Evolutionary conservation across 208 protist genomes (phyloP).

Genomic region (Balamuthia mandrillaris): DNA sequence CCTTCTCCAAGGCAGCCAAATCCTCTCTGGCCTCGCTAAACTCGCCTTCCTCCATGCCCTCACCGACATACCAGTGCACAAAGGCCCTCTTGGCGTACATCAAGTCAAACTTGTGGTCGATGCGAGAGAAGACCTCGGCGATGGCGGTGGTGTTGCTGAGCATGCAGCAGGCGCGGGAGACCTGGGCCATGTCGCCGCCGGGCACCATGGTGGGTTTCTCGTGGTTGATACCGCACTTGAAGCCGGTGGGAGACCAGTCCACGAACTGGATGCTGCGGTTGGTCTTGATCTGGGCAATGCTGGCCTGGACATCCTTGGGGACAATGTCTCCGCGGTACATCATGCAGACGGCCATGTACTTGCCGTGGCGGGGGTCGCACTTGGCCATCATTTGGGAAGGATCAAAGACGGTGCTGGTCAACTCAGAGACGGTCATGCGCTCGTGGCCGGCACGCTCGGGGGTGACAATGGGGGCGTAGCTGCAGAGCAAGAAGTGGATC

Average conservation of each 20-base stretch:
- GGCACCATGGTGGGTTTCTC: conserved; percentile 89
- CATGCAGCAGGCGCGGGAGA: conserved; percentile 91
- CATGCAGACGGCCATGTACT: conserved; percentile 95
- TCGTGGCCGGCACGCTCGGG: conserved; percentile 86
- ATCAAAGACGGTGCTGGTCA: conserved; percentile 91
- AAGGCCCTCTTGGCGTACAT: conserved; percentile 94
- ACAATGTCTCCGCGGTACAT: conserved; percentile 96
- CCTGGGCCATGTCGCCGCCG: conserved; percentile 88
- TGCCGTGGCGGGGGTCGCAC: conserved; percentile 88
- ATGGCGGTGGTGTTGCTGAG: conserved; percentile 90
- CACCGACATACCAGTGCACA: conserved; percentile 94
- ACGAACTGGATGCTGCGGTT: conserved; percentile 90
- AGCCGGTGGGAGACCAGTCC: conserved; percentile 93
- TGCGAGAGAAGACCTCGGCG: conserved; percentile 86
- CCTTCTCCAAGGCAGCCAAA: conserved; percentile 92
- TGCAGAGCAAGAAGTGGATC: conserved; percentile 92
- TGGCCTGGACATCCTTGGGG: conserved; percentile 92
- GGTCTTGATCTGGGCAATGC: conserved; percentile 89
- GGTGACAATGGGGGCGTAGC: conserved; percentile 88
- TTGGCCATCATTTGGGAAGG: conserved; percentile 89
- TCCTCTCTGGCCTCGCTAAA: conserved; percentile 93
- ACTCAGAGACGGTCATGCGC: conserved; percentile 87
- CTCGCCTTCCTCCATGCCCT: conserved; percentile 95
- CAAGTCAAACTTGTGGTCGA: conserved; percentile 92
- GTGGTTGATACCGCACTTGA: conserved; percentile 98